Evolutionary conservation across 75 land plant species (phyloP).

Genomic region (Picea sitchensis): DNA sequence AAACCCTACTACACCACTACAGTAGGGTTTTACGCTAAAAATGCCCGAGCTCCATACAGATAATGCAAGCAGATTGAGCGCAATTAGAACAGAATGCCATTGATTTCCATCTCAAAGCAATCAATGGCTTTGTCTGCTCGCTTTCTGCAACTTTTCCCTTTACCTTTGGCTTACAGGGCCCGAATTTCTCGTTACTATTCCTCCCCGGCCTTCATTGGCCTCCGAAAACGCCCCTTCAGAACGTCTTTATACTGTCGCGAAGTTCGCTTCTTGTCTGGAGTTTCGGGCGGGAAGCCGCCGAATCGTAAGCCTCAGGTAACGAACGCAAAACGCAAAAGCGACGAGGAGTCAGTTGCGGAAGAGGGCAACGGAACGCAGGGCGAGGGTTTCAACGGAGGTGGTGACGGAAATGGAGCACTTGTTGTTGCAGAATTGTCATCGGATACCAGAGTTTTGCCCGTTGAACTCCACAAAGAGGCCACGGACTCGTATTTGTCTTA

Average conservation of each 20-base stretch:
- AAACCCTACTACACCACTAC: no score
- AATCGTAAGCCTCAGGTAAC: neutral
- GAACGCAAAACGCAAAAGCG: neutral
- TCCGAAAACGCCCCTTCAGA: constrained; percentile 7
- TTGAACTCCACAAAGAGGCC: constrained; percentile 90
- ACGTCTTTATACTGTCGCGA: neutral
- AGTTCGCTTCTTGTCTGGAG: neutral
- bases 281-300: neutral
- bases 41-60: no score
- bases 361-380: constrained; percentile 1
- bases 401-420: constrained; percentile 4
- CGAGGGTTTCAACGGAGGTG: constrained; percentile 23
- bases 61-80: no score
- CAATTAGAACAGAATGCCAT: no score
- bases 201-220: neutral
- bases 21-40: no score
- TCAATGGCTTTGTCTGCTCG: constrained; percentile 3
- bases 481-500: constrained; percentile 92
- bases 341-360: neutral
- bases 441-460: constrained; percentile 53
- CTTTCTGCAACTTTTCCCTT: neutral
- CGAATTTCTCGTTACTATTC: neutral
- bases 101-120: neutral
- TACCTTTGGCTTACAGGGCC: neutral
- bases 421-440: constrained; percentile 14